A percentile compares a stretch with the other conserved stretches of the same genome.
These are phyloP conservation scores for Globomyces sp. DNA, from an alignment of 371 early-diverging fungal species.

Conservation along the genomic window DNA sequence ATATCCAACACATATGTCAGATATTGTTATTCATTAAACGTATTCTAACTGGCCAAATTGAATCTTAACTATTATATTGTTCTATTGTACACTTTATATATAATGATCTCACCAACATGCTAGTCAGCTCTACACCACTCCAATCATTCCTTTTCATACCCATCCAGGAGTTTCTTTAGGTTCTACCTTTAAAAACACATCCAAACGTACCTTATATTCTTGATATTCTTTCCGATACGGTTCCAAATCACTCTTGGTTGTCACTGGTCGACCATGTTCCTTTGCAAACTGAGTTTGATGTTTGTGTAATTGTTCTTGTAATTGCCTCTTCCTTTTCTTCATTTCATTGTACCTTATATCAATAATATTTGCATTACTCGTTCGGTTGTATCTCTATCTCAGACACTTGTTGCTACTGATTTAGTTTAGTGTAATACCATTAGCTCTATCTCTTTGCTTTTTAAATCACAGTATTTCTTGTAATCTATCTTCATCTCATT, in stretches of 20 bases:
- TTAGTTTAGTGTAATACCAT: not conserved
- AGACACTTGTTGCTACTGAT: too few relatives aligned
- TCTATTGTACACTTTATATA: too few relatives aligned
- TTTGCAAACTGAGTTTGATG: conserved; percentile 1
- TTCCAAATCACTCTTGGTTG: not conserved
- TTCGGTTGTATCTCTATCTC: too few relatives aligned
- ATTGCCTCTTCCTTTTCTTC: not conserved
- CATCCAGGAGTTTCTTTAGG: not conserved
- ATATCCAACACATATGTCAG: too few relatives aligned
- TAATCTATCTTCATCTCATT: not conserved
- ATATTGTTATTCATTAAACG: too few relatives aligned
- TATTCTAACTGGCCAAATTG: too few relatives aligned
- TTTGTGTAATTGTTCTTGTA: conserved; percentile 4
- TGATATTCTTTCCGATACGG: conserved; percentile 3
- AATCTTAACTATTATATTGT: too few relatives aligned
- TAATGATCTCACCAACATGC: too few relatives aligned
- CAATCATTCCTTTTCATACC: not conserved
- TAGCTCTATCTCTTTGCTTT: not conserved
- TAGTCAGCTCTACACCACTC: too few relatives aligned
- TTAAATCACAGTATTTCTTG: conserved; percentile 1
- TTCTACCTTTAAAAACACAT: not conserved
- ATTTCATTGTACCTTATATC: not conserved
- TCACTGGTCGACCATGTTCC: not conserved
- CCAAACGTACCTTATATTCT: conserved; percentile 4
- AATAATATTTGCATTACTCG: too few relatives aligned